Evolutionary conservation across 2,329 filamentous ascomycete species (phyloP), one percentile per base, ranked within the genome.

Genomic region (Microcyclospora tardicrescens): DNA sequence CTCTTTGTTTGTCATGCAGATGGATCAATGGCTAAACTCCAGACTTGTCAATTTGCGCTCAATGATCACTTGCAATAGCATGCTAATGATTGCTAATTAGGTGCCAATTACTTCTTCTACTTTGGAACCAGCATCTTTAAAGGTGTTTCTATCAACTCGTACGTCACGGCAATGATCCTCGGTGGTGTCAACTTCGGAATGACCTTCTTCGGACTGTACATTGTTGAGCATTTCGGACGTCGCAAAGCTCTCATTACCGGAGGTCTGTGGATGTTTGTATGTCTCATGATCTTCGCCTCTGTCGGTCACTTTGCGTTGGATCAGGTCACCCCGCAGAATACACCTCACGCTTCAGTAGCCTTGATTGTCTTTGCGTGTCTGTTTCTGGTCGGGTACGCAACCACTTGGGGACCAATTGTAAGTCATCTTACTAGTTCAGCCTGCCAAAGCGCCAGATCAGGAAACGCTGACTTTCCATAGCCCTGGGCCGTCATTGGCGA

Each of bases 281-380:
- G 75, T 56, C 79, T 81, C 63, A 57, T 80, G 37, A 63, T 69
- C 19, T 69, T 68, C 44, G 58, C 62, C 3, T 65, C 61, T 6
- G 59, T 69, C 1, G 65, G 66, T 5, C 62, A 67, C 49, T 68
- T 67, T 43, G 51, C 56, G 4, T 54, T 67, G 0, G 49, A 62
- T 35, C 24, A 55, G 28, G 43, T 39, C 6, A 49, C 52, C 12
- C 59, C 60, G 2, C 44, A 47, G 2, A 51, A 49, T 8, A 65
- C 61, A 2, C 58, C 61, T n/a, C 40, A 45, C 1, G 64, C 73
- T 5, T 77, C 77, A 15, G 65, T 70, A 3, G 70, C 71, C 31
- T 72, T 82, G 48, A 79, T 83, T 33, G 68, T 77, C 38, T 81
- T 81, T 56, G 77, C 78, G 0, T 81, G 77, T 51, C 64, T 83